Conservation (phyloP, 164 flowering plant species). For the Platanus orientalis region DNA sequence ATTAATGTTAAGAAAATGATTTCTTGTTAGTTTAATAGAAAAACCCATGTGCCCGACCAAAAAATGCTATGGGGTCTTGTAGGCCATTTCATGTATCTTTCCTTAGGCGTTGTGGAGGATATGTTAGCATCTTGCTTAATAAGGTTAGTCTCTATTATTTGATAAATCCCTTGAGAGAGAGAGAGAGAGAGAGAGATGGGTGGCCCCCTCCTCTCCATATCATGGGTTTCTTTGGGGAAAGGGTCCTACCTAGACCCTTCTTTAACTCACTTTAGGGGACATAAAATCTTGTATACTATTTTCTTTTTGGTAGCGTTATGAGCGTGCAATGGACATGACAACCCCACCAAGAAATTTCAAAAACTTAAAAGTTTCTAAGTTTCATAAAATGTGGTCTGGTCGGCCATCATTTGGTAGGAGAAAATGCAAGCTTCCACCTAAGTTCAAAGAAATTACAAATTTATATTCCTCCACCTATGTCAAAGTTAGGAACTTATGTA, state of each 20-base stretch:
- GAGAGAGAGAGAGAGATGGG: constrained; percentile 12
- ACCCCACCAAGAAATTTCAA: constrained; percentile 20
- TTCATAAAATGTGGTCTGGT: constrained; percentile 40
- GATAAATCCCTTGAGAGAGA: constrained; percentile 1
- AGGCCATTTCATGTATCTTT: too few relatives aligned
- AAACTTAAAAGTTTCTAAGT: constrained; percentile 21
- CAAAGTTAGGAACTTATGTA: constrained; percentile 28
- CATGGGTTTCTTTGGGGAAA: constrained; percentile 14
- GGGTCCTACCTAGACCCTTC: constrained; percentile 13
- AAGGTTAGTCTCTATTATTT: too few relatives aligned
- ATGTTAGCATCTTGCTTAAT: too few relatives aligned
- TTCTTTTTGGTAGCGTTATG: constrained; percentile 18
- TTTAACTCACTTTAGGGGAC: constrained; percentile 28
- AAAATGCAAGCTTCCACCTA: constrained; percentile 30
- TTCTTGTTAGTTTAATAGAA: too few relatives aligned
- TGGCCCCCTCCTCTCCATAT: too few relatives aligned
- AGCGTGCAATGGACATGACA: constrained; percentile 20
- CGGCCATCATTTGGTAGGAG: constrained; percentile 42
- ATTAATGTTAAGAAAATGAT: too few relatives aligned
- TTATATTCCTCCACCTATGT: constrained; percentile 10
- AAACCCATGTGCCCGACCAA: too few relatives aligned
- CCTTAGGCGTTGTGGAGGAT: too few relatives aligned
- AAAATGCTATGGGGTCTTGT: too few relatives aligned
- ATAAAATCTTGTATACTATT: constrained; percentile 21
- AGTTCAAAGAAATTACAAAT: constrained; percentile 1